Percentiles rank a stretch among this genome's conserved stretches.
Conservation (phyloP, 352 stramenopile genomes). For the Pythium sukuiense region DNA sequence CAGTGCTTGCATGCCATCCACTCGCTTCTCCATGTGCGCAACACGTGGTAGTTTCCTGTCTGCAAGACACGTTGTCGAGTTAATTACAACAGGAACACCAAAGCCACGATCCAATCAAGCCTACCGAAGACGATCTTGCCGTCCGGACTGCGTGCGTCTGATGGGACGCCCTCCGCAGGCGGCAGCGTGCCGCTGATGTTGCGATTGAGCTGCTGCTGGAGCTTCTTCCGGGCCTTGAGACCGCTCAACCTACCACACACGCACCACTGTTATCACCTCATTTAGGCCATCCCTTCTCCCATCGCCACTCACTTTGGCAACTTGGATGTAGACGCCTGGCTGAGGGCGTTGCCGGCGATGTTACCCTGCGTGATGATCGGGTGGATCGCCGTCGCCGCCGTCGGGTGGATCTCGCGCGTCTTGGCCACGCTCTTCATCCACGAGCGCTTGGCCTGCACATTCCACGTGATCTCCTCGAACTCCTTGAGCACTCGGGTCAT, state of each 20-base stretch:
- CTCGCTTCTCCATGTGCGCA: conserved; percentile 68
- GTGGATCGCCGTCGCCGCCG: conserved; percentile 27
- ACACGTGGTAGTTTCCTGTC: conserved; percentile 73
- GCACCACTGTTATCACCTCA: neutral
- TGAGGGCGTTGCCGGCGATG: conserved; percentile 14
- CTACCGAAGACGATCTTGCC: conserved; percentile 69
- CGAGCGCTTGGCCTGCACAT: conserved; percentile 54
- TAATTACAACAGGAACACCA: neutral
- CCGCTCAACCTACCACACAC: conserved; percentile 28
- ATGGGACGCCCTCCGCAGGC: conserved; percentile 23
- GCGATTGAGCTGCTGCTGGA: conserved; percentile 39
- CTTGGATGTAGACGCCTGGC: conserved; percentile 27
- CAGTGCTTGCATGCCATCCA: conserved; percentile 38
- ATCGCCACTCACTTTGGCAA: conserved; percentile 45
- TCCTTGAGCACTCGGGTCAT: conserved; percentile 69
- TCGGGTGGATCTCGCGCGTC: conserved; percentile 34
- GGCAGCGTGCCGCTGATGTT: conserved; percentile 35
- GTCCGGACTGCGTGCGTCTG: conserved; percentile 42
- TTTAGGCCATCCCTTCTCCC: neutral
- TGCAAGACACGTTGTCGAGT: conserved; percentile 15
- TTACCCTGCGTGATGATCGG: conserved; percentile 36
- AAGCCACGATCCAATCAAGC: neutral
- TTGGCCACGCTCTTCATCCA: conserved; percentile 69
- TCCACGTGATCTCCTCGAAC: conserved; percentile 65
- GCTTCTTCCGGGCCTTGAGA: conserved; percentile 45